A percentile compares a stretch with the other conserved stretches of the same genome.
Evolutionary conservation across 345 rosid species (phyloP).

Genomic region (Angophora floribunda): DNA sequence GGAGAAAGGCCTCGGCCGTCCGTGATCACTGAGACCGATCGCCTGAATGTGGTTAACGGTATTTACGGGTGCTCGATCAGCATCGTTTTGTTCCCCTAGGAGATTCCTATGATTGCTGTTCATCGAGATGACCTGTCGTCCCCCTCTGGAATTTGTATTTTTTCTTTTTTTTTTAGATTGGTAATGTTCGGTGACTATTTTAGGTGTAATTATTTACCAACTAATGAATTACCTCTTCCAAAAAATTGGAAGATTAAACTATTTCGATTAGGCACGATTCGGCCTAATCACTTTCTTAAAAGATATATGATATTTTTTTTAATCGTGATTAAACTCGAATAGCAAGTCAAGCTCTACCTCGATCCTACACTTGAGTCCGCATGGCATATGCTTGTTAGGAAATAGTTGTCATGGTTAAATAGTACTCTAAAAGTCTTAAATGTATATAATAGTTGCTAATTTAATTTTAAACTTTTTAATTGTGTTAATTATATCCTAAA

Average conservation of each 20-base stretch:
- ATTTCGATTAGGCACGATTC: background rate
- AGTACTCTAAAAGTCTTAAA: background rate
- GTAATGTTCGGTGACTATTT: background rate
- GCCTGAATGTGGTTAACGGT: background rate
- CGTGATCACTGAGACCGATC: background rate
- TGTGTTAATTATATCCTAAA: background rate
- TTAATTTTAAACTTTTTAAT: fast-evolving
- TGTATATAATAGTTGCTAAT: too few relatives aligned
- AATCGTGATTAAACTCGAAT: background rate
- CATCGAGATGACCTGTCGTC: background rate
- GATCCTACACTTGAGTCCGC: background rate
- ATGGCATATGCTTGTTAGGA: background rate
- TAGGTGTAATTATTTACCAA: background rate
- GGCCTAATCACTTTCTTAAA: background rate
- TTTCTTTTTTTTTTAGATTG: background rate
- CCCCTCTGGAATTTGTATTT: background rate
- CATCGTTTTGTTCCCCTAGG: background rate
- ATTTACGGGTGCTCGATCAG: background rate
- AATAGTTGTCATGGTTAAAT: too few relatives aligned
- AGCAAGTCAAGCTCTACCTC: background rate
- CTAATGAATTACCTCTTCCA: background rate
- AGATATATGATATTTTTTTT: background rate
- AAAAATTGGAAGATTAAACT: background rate
- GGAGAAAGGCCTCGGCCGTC: background rate
- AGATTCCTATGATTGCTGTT: background rate